These are phyloP conservation scores for Leersia perrieri DNA, from an alignment of 176 grass and related monocot genomes.

Conservation along the genomic window DNA sequence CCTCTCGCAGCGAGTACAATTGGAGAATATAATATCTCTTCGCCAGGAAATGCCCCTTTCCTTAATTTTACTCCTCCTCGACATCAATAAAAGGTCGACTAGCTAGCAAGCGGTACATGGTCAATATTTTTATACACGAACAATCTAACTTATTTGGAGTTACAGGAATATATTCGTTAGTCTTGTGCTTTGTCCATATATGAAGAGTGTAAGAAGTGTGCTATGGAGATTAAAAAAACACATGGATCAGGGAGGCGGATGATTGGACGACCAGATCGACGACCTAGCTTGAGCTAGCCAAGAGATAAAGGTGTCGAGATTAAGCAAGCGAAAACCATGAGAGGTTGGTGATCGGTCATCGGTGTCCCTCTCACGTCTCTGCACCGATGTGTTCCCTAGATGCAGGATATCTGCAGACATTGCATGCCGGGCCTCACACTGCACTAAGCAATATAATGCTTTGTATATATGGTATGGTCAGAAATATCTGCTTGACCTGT, in stretches of 20 bases:
- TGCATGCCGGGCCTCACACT: background rate
- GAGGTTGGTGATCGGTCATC: constrained; percentile 14
- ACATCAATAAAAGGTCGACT: no score
- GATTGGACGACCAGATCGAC: constrained; percentile 4
- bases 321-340: constrained; percentile 4
- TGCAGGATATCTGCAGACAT: constrained; percentile 22
- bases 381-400: constrained; percentile 23
- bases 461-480: constrained; percentile 17
- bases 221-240: background rate
- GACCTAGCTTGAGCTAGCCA: background rate
- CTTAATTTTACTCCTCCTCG: no score
- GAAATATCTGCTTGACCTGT: constrained; percentile 21
- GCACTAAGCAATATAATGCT: background rate
- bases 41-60: no score
- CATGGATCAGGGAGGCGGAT: background rate
- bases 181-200: no score
- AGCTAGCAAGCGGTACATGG: no score
- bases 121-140: no score
- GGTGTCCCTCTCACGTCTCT: constrained; percentile 8
- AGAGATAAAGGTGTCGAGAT: constrained; percentile 10
- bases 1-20: no score
- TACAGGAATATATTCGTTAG: no score
- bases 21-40: no score
- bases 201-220: background rate
- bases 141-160: no score